Evolutionary conservation across 2,329 filamentous ascomycete species (phyloP).

Genomic region (Leptographium lundbergii): DNA sequence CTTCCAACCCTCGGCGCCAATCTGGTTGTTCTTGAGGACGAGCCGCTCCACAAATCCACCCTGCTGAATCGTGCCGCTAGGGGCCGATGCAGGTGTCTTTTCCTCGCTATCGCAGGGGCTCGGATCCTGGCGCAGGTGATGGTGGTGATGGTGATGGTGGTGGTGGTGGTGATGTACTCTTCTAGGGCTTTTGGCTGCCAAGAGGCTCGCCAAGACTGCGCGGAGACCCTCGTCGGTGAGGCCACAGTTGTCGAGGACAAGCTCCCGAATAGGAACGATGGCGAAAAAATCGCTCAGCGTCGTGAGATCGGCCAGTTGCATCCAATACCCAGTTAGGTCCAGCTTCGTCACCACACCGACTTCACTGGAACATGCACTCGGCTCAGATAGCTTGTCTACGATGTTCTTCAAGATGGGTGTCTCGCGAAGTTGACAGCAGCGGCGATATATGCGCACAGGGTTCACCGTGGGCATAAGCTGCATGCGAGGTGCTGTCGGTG

Average conservation of each 20-base stretch:
- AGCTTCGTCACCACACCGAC: constrained; percentile 71
- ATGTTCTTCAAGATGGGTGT: constrained; percentile 86
- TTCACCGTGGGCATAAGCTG: constrained; percentile 73
- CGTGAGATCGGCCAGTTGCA: constrained; percentile 71
- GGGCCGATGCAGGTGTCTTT: constrained; percentile 13
- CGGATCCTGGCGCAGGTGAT: constrained; percentile 3
- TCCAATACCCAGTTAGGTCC: constrained; percentile 71
- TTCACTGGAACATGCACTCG: constrained; percentile 50
- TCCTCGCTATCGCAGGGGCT: not conserved
- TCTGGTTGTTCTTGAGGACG: constrained; percentile 83
- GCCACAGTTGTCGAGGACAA: constrained; percentile 78
- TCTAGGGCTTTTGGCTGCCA: constrained; percentile 62
- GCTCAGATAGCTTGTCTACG: constrained; percentile 70
- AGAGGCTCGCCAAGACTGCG: constrained; percentile 71
- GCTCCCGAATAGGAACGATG: constrained; percentile 77
- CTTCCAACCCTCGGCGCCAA: constrained; percentile 80
- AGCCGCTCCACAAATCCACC: constrained; percentile 76
- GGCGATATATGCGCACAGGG: constrained; percentile 80
- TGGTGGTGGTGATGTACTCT: constrained; percentile 25
- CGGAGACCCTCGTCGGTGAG: constrained; percentile 78
- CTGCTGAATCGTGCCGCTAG: constrained; percentile 30
- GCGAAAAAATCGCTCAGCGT: constrained; percentile 91
- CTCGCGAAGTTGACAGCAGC: constrained; percentile 88
- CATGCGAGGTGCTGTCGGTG: constrained; percentile 27
- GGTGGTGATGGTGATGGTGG: constrained; percentile 14